These are phyloP conservation scores for Leptosphaerulina australis DNA, from an alignment of 2,329 filamentous ascomycete genomes.

Conservation along the genomic window DNA sequence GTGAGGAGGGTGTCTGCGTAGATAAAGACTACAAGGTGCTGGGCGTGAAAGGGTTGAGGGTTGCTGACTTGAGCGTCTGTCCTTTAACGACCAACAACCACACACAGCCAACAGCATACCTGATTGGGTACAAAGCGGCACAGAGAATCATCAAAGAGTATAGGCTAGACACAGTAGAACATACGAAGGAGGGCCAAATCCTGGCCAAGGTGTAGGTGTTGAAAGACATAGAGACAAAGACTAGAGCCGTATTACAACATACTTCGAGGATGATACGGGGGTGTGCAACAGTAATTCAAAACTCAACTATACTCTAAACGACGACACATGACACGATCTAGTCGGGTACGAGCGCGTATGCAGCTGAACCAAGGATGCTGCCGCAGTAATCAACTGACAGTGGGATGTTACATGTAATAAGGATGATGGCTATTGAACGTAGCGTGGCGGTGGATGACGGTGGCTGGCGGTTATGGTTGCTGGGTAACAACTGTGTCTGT, in stretches of 20 bases:
- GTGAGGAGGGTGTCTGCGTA: conserved; percentile 46
- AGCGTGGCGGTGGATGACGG: too few relatives aligned
- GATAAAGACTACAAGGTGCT: conserved; percentile 47
- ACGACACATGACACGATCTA: conserved; percentile 9
- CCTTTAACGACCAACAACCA: conserved; percentile 46
- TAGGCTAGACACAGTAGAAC: conserved; percentile 16
- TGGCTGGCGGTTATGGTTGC: conserved; percentile 8
- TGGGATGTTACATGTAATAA: conserved; percentile 6
- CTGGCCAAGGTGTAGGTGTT: conserved; percentile 17
- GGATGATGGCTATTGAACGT: not conserved
- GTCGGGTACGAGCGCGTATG: conserved; percentile 11
- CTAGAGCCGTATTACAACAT: too few relatives aligned
- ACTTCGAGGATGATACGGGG: too few relatives aligned
- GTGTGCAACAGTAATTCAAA: conserved; percentile 8
- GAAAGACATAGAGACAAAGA: conserved; percentile 3
- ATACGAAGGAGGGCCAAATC: conserved; percentile 1
- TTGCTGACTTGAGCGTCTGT: conserved; percentile 48
- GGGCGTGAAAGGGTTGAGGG: conserved; percentile 47
- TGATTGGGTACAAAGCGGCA: conserved; percentile 44
- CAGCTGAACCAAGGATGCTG: conserved; percentile 4
- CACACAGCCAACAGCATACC: conserved; percentile 44
- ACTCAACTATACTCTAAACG: conserved; percentile 6
- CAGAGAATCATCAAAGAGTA: conserved; percentile 43
- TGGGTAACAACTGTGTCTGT: not conserved
- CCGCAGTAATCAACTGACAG: conserved; percentile 1